phyloP scores from a whole-genome alignment of 768 basidiomycete genomes.

The Mycena pura region DNA sequence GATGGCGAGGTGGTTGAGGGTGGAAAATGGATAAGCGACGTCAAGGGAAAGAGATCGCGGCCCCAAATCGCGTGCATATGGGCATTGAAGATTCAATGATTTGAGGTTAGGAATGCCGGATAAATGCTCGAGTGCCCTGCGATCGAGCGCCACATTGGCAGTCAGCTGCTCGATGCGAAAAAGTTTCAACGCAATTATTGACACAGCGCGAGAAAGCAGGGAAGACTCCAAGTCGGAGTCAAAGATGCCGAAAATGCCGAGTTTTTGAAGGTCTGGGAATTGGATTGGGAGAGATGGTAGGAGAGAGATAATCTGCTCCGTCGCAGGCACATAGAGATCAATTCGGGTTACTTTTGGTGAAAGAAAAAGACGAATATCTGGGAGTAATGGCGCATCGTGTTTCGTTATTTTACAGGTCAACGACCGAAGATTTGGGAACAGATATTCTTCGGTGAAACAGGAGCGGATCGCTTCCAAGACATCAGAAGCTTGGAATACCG shows the following conservation, averaged over 20 bases:
- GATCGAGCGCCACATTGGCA: background rate
- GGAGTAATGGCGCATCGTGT: background rate
- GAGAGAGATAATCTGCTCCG: background rate
- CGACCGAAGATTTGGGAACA: slow-evolving; percentile 1
- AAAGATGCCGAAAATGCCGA: no score
- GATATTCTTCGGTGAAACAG: background rate
- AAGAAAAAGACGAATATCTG: background rate
- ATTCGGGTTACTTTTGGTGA: background rate
- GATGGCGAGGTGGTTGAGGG: background rate
- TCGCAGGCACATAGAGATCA: background rate
- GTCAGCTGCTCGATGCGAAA: background rate
- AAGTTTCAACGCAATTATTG: background rate
- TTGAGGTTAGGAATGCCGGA: background rate
- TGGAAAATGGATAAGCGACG: background rate
- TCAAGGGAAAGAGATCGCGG: background rate
- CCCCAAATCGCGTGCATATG: background rate
- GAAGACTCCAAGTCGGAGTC: background rate
- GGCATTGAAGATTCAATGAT: background rate
- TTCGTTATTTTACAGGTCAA: background rate
- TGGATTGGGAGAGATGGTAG: background rate
- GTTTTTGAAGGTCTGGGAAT: background rate
- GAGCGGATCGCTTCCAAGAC: background rate
- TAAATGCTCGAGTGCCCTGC: background rate
- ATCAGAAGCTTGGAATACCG: background rate
- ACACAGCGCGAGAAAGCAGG: background rate